phyloP scores from a whole-genome alignment of 75 land plant genomes.

The Picea sitchensis region DNA sequence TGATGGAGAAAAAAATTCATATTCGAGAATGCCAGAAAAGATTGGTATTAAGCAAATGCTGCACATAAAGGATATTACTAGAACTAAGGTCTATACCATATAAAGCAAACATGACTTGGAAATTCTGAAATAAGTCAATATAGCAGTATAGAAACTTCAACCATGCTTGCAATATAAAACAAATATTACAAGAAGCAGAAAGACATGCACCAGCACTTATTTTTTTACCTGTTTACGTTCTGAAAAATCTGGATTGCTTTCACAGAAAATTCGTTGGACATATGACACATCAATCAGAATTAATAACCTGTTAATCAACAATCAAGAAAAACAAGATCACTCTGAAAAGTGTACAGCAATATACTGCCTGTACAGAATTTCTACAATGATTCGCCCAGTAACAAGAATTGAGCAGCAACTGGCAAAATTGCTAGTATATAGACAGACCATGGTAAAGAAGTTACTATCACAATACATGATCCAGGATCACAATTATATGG shows the following conservation, averaged over 20 bases:
- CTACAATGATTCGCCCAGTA: not conserved
- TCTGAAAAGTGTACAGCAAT: not conserved
- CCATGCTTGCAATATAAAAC: too few relatives aligned
- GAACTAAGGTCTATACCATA: too few relatives aligned
- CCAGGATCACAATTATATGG: not conserved
- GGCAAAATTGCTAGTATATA: constrained; percentile 9
- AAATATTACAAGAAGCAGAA: too few relatives aligned
- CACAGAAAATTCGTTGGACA: not conserved
- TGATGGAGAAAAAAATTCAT: too few relatives aligned
- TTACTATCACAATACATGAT: not conserved
- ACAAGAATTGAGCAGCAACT: not conserved
- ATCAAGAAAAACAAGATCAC: not conserved
- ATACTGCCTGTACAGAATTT: not conserved
- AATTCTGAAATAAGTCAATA: too few relatives aligned
- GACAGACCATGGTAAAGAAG: not conserved
- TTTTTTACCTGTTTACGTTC: too few relatives aligned
- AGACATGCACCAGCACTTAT: too few relatives aligned
- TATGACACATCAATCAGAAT: not conserved
- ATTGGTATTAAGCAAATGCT: too few relatives aligned
- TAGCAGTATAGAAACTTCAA: too few relatives aligned
- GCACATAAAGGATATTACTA: too few relatives aligned
- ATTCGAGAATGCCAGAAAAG: too few relatives aligned
- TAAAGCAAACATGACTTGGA: too few relatives aligned
- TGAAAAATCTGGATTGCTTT: not conserved
- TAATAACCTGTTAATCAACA: not conserved